Evolutionary conservation across 192 early-diverging fungal species (phyloP), one percentile per base, ranked within the genome.

Genomic region (Mortierella antarctica): DNA sequence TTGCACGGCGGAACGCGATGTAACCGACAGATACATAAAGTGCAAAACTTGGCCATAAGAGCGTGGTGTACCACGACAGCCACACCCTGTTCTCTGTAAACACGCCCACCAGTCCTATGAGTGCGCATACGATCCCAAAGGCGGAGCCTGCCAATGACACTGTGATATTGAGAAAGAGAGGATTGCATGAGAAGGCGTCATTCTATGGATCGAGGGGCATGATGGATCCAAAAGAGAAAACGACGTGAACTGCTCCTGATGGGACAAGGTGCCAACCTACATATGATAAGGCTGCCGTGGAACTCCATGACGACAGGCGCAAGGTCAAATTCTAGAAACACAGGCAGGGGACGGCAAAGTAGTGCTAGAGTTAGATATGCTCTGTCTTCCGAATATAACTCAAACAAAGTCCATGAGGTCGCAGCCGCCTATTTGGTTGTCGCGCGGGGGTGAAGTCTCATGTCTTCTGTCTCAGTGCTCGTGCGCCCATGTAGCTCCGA

Each of bases 11-110:
- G 62, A 76, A 86, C 0, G 75, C 68, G 20, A 85, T 70, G 45
- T 85, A 85, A 0, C 84, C 84, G 5, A 83, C 65, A 8, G 80
- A 59, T 18, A 70, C 23, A 15, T 77, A 76, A 2, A 85, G 40
- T 7, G 63, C 69, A 55, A 85, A 85, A 17, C 72, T 73, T 17
- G 70, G 68, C 84, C 84, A 85, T 7, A 85, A 41, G 14, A 81
- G 5, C 4, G 75, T 10, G 20, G 58, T 62, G 44, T 81, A 83
- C 12, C 41, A 52, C 1, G 71, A 78, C 1, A 86, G 67, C 51
- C 57, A 69, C 39, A 54, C 62, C 62, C 84, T 69, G 42, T 80
- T 70, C 49, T 79, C 72, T 7, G 47, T 63, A 7, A 85, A 39
- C 14, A 80, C 54, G 20, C 84, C 84, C 20, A 74, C 48, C 2